phyloP scores from a whole-genome alignment of 1,284 basidiomycete genomes.

The Schizophyllum amplum region DNA sequence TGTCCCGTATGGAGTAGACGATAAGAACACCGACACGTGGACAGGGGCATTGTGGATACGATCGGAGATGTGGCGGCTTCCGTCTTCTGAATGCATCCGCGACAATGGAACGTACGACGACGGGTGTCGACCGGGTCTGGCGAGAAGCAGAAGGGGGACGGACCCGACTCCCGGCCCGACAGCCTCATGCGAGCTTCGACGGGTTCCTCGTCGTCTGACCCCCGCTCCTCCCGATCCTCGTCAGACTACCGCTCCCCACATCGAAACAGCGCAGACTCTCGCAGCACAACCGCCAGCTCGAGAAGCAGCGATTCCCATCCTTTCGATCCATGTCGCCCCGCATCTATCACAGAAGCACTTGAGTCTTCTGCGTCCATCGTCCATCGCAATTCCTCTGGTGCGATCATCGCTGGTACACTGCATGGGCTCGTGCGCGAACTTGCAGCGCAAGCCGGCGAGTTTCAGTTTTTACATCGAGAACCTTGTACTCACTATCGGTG shows the following conservation, averaged over 20 bases:
- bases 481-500: background rate
- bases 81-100: background rate
- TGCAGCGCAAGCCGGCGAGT: slow-evolving; percentile 16
- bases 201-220: background rate
- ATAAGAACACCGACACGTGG: background rate
- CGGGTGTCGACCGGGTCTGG: background rate
- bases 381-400: slow-evolving; percentile 19
- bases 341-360: background rate
- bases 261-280: slow-evolving; percentile 5
- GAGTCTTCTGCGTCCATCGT: slow-evolving; percentile 16
- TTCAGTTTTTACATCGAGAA: too few species aligned
- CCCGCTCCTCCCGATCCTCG: background rate
- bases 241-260: background rate
- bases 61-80: background rate
- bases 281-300: too few species aligned
- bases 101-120: background rate
- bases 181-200: background rate
- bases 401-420: slow-evolving; percentile 30
- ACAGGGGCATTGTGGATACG: background rate
- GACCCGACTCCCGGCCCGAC: background rate
- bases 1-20: background rate
- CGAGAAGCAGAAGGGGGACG: background rate
- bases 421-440: slow-evolving; percentile 31
- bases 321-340: background rate
- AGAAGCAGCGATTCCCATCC: slow-evolving; percentile 10